A percentile compares a stretch with the other conserved stretches of the same genome.
These are phyloP conservation scores for Fomitopsis palustris DNA, from an alignment of 1,284 basidiomycete species.

Conservation along the genomic window DNA sequence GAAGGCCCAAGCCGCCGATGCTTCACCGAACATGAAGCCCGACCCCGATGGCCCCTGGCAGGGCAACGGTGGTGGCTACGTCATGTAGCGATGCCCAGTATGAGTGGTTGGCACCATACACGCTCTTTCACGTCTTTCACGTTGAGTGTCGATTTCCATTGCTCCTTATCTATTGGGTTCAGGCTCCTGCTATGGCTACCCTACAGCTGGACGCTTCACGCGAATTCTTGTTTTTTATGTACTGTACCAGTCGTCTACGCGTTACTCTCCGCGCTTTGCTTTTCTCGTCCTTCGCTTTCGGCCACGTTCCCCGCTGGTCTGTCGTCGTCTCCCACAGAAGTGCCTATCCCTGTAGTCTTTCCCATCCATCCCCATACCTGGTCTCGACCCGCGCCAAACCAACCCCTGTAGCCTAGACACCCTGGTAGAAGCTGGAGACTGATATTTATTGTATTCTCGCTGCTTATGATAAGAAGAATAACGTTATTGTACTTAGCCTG, in stretches of 20 bases:
- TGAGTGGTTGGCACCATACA: background rate
- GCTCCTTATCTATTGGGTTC: slow-evolving; percentile 7
- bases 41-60: slow-evolving; percentile 22
- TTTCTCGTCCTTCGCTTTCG: background rate
- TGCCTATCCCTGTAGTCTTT: slow-evolving; percentile 4
- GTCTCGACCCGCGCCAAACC: slow-evolving; percentile 1
- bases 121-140: background rate
- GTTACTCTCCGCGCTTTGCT: slow-evolving; percentile 4
- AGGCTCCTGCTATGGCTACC: slow-evolving; percentile 4
- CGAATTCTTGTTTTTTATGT: slow-evolving; percentile 7
- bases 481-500: background rate
- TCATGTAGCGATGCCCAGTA: slow-evolving; percentile 14
- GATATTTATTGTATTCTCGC: slow-evolving; percentile 24
- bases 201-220: slow-evolving; percentile 10
- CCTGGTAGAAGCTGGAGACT: slow-evolving; percentile 24
- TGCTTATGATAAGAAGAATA: slow-evolving; percentile 10
- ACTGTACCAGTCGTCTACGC: slow-evolving; percentile 4
- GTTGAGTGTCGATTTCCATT: background rate
- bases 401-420: slow-evolving; percentile 24
- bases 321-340: slow-evolving; percentile 1
- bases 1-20: background rate
- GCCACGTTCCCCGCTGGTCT: background rate
- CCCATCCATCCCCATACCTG: slow-evolving; percentile 7
- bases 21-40: slow-evolving; percentile 18
- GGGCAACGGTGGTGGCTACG: slow-evolving; percentile 16